Conservation (phyloP, 139 green algal species). For the Yamagishiella unicocca region DNA sequence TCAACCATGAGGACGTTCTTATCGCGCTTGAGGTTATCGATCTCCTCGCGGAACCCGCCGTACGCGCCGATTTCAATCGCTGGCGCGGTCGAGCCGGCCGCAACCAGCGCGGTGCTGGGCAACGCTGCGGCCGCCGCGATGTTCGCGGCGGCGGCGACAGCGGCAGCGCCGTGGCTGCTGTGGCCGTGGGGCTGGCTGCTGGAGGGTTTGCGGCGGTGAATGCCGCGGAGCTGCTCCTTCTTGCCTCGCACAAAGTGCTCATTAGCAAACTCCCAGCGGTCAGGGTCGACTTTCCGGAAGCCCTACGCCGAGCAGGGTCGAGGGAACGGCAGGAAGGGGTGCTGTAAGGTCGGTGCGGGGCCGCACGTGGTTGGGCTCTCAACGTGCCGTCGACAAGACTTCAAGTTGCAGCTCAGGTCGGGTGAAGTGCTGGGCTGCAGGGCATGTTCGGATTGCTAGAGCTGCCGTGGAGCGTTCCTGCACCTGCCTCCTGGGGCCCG, state of each 20-base stretch:
- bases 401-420: no score
- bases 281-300: conserved; percentile 97
- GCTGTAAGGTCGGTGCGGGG: no score
- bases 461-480: no score
- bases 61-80: conserved; percentile 83
- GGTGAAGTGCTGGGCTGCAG: no score
- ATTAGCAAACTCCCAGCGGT: conserved; percentile 98
- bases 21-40: conserved; percentile 90
- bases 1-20: conserved; percentile 92
- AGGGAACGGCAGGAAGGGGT: background rate
- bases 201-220: conserved; percentile 85
- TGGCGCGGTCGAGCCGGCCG: background rate
- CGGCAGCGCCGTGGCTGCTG: background rate
- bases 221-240: conserved; percentile 84
- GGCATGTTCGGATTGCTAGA: no score
- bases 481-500: no score
- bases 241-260: conserved; percentile 87
- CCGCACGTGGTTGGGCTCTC: no score
- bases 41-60: conserved; percentile 83
- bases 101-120: conserved; percentile 29
- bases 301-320: conserved; percentile 65
- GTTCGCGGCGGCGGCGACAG: background rate
- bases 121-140: background rate
- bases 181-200: background rate
- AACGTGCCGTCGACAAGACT: no score